Evolutionary conservation across 2,329 filamentous ascomycete species (phyloP).

Genomic region (Penicillium sp.): DNA sequence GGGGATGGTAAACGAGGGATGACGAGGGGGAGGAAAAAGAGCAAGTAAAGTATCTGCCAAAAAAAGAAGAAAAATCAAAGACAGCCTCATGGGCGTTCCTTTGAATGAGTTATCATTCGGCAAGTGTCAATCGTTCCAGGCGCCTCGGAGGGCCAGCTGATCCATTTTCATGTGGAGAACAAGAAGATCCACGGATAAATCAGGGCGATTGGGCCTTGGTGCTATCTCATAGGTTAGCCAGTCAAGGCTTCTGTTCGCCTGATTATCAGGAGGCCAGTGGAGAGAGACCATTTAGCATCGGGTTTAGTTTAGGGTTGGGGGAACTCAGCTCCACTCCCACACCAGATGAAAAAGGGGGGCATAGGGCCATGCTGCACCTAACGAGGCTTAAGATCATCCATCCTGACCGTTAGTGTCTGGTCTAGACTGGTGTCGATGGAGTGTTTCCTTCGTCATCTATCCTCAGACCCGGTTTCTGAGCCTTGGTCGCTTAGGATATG

Average conservation of each 20-base stretch:
- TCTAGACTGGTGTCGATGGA: not conserved
- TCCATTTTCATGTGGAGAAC: not conserved
- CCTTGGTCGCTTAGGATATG: not conserved
- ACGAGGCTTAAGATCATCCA: not conserved
- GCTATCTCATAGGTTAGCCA: not conserved
- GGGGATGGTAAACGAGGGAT: constrained; percentile 11
- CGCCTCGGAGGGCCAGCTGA: constrained; percentile 1
- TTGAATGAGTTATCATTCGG: constrained; percentile 5
- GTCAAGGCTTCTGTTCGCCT: not conserved
- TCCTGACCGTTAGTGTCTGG: not conserved
- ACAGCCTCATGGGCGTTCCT: constrained; percentile 1
- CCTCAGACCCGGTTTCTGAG: constrained; percentile 1
- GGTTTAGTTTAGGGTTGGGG: not conserved
- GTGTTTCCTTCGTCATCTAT: not conserved
- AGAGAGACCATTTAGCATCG: not conserved
- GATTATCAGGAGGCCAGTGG: constrained; percentile 2
- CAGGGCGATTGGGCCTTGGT: not conserved
- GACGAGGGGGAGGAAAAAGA: not conserved
- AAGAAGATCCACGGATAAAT: not conserved
- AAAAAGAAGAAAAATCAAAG: not conserved
- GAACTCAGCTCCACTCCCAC: not conserved
- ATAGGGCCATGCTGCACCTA: not conserved
- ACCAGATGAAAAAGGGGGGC: not conserved
- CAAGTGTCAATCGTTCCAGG: constrained; percentile 7
- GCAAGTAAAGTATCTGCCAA: not conserved